Evolutionary conservation across 441 rosid species (phyloP), one percentile per base, ranked within the genome.

Genomic region (Hypseocharis bilobata): DNA sequence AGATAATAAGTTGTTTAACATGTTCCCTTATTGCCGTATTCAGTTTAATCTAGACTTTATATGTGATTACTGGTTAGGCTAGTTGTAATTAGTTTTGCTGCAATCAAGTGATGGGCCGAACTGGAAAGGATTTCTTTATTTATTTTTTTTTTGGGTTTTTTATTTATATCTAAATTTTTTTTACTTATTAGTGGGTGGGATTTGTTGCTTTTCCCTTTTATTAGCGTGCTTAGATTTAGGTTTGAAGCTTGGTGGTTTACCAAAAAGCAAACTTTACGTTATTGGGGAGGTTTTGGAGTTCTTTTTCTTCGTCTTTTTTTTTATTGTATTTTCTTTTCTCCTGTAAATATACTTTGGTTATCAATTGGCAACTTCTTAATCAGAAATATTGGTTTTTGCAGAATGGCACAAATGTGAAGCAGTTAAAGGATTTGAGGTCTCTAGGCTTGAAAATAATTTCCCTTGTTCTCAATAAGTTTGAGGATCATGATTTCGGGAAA

Each of bases 401-500:
- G 99, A 77, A 77, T 69, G 76, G 76, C 60, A 49, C 83, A 44
- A 65, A 69, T 66, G 45, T 81, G 65, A 86, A 81, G 80, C 92
- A 88, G 76, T 74, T 82, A 54, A 91, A 89, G 84, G 96, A 86
- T 73, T 60, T 91, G 76, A 85, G 99, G 77, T 88, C 98, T 60
- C 75, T 88, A 29, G 85, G 96, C 81, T 80, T 94, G 78, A 88
- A 82, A 79, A 77, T 91, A 70, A 64, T 94, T 71, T 81, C 91
- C 52, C 58, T 73, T 77, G 87, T 85, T 77, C 88, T 92, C 62
- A 85, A 86, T 59, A 87, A 92, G 81, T 88, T 88, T 57, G 95
- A 86, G 71, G 88, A 86, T 71, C 88, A 82, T 84, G 86, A 87
- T 69, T 85, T 86, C 77, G 91, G 85, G 57, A 29, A 72, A 26